Percentiles rank a stretch among this genome's conserved stretches.
These are phyloP conservation scores for Aspergillus vadensis DNA, from an alignment of 2,329 filamentous ascomycete genomes.

Conservation along the genomic window DNA sequence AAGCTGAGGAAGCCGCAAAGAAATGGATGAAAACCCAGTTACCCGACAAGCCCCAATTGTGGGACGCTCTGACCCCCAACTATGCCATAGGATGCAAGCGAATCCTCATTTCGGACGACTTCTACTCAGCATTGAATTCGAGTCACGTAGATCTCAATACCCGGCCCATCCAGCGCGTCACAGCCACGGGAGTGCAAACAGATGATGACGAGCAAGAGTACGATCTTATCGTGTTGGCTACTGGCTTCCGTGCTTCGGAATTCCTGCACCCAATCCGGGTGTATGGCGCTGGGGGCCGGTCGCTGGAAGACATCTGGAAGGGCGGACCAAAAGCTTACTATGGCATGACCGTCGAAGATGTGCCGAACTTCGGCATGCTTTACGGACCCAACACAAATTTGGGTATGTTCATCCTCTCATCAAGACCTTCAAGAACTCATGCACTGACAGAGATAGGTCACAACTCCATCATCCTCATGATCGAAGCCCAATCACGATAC, in stretches of 20 bases:
- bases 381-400: constrained; percentile 62
- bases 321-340: constrained; percentile 54
- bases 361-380: constrained; percentile 60
- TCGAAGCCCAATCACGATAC: constrained; percentile 60
- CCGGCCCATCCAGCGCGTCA: constrained; percentile 49
- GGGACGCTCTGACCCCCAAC: constrained; percentile 56
- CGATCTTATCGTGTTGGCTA: constrained; percentile 61
- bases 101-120: constrained; percentile 58
- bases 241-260: constrained; percentile 60
- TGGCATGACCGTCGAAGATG: constrained; percentile 53
- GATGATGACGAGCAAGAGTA: constrained; percentile 49
- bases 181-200: constrained; percentile 51
- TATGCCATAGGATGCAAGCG: constrained; percentile 60
- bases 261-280: constrained; percentile 62
- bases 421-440: no score
- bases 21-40: constrained; percentile 51
- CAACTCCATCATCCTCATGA: constrained; percentile 64
- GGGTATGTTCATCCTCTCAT: constrained; percentile 19
- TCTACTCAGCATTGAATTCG: constrained; percentile 53
- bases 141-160: constrained; percentile 57
- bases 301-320: constrained; percentile 57
- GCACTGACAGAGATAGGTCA: constrained; percentile 41
- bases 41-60: constrained; percentile 52
- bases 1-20: constrained; percentile 42
- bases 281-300: constrained; percentile 46